A percentile compares a stretch with the other conserved stretches of the same genome.
Evolutionary conservation across 768 basidiomycete species (phyloP).

Genomic region (Suillus subalutaceus): DNA sequence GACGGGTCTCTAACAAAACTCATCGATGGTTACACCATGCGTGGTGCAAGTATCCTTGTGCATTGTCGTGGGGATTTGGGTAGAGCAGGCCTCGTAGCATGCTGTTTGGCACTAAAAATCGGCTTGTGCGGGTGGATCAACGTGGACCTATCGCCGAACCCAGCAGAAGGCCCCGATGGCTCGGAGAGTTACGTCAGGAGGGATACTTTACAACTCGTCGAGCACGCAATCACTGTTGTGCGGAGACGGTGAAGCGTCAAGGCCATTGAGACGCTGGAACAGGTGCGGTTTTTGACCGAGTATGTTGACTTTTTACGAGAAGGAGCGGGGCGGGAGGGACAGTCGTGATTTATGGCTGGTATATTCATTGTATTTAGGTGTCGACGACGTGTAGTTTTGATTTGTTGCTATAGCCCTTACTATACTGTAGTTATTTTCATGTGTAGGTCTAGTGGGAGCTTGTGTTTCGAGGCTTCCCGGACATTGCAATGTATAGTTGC

Average conservation of each 20-base stretch:
- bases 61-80: conserved; percentile 98
- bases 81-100: conserved; percentile 88
- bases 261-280: conserved; percentile 93
- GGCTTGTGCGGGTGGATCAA: conserved; percentile 81
- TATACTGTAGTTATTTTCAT: not conserved
- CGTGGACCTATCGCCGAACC: conserved; percentile 15
- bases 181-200: conserved; percentile 28
- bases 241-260: conserved; percentile 80
- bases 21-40: conserved; percentile 72
- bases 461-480: not conserved
- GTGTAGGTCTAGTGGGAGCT: not conserved
- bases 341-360: not conserved
- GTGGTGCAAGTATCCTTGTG: conserved; percentile 71
- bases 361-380: not conserved
- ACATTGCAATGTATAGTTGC: not conserved
- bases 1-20: conserved; percentile 69
- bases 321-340: not conserved
- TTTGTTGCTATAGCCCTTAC: not conserved
- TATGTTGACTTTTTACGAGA: conserved; percentile 65
- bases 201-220: conserved; percentile 67
- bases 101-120: conserved; percentile 90
- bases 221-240: conserved; percentile 72
- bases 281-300: conserved; percentile 82
- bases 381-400: not conserved
- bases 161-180: conserved; percentile 1